Evolutionary conservation across 805 yeast species (phyloP).

Genomic region (Candida koratica): DNA sequence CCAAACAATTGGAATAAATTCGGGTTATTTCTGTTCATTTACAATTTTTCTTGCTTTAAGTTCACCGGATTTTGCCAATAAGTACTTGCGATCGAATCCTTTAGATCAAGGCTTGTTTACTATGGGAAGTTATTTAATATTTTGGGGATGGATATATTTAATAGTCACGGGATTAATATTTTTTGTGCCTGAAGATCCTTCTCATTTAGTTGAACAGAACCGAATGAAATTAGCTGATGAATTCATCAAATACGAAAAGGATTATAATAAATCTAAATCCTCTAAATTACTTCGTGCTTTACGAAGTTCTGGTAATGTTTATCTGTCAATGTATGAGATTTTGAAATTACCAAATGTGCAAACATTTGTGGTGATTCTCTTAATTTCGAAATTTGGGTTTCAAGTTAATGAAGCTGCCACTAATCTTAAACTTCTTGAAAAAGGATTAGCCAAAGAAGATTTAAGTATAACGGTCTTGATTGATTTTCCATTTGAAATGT

Average conservation of each 20-base stretch:
- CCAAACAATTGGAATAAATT: constrained; percentile 90
- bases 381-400: constrained; percentile 84
- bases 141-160: constrained; percentile 74
- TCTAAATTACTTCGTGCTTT: constrained; percentile 14
- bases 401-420: constrained; percentile 97
- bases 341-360: constrained; percentile 67
- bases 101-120: constrained; percentile 61
- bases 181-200: constrained; percentile 70
- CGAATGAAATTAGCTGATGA: constrained; percentile 26
- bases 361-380: constrained; percentile 66
- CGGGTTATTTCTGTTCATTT: constrained; percentile 88
- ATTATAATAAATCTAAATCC: constrained; percentile 19
- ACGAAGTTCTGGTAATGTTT: constrained; percentile 39
- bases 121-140: constrained; percentile 67
- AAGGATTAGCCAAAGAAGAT: constrained; percentile 91
- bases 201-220: constrained; percentile 36
- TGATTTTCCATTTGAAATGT: constrained; percentile 92
- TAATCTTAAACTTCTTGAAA: constrained; percentile 82
- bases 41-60: constrained; percentile 88
- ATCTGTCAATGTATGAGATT: constrained; percentile 64
- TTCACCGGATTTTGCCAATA: constrained; percentile 89
- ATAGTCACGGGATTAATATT: constrained; percentile 52
- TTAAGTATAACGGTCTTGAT: constrained; percentile 86
- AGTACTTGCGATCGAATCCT: constrained; percentile 65
- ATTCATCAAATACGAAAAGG: constrained; percentile 25